Evolutionary conservation across 176 grass and related monocot species (phyloP).

Genomic region (Aechmea fasciata): DNA sequence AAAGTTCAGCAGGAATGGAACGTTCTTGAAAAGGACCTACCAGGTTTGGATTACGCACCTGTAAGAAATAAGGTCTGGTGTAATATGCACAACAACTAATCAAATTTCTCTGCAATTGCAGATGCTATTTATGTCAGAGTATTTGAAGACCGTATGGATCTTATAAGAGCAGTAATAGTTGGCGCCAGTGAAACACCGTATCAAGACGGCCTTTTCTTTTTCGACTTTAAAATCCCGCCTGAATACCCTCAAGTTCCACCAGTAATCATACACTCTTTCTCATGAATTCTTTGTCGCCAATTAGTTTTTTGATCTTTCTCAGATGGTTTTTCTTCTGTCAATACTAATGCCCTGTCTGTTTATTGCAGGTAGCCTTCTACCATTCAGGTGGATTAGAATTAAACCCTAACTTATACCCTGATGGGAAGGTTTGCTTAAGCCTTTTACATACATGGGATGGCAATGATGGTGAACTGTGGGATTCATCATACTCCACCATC

Average conservation of each 20-base stretch:
- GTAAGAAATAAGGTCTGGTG: neutral
- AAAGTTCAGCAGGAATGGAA: conserved; percentile 97
- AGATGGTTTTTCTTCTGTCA: conserved; percentile 8
- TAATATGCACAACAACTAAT: neutral
- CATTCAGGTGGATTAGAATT: conserved; percentile 90
- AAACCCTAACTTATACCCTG: conserved; percentile 92
- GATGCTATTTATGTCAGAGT: conserved; percentile 93
- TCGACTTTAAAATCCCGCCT: conserved; percentile 83
- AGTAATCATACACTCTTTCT: conserved; percentile 35
- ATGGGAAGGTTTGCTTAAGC: conserved; percentile 95
- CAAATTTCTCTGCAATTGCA: conserved; percentile 32
- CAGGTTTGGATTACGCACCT: conserved; percentile 37
- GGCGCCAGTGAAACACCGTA: conserved; percentile 92
- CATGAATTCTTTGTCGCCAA: conserved; percentile 8
- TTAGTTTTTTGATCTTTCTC: conserved; percentile 4
- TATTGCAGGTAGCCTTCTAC: conserved; percentile 76
- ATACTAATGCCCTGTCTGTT: conserved; percentile 17
- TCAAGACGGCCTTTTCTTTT: conserved; percentile 98
- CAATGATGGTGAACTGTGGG: conserved; percentile 91
- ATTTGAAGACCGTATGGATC: conserved; percentile 94
- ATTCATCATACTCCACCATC: conserved; percentile 80
- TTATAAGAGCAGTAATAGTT: conserved; percentile 87
- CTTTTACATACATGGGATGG: conserved; percentile 91
- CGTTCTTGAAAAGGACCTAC: conserved; percentile 96
- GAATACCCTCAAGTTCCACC: conserved; percentile 92